Evolutionary conservation across 441 rosid species (phyloP).

Genomic region (Raphanus hybrid): DNA sequence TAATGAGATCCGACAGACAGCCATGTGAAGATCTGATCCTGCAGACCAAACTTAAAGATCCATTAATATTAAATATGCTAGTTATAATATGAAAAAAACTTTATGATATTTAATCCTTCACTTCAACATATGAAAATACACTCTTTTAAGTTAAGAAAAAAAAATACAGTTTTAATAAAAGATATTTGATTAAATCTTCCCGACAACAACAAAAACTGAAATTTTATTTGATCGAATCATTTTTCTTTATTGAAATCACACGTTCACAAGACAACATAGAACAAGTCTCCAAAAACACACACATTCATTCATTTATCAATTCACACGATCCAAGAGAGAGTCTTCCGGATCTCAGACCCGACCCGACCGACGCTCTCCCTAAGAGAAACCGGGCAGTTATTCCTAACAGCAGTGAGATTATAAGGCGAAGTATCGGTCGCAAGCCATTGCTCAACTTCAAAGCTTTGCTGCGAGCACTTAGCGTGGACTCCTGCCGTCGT

Average conservation of each 20-base stretch:
- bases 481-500: conserved; percentile 58
- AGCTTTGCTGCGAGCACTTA: conserved; percentile 53
- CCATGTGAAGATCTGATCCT: conserved; percentile 3
- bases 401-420: conserved; percentile 56
- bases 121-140: too few species aligned
- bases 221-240: conserved; percentile 1
- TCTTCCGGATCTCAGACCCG: conserved; percentile 33
- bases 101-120: too few species aligned
- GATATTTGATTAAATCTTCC: conserved; percentile 10
- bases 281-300: conserved; percentile 18
- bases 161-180: not conserved
- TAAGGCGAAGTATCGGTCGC: conserved; percentile 61
- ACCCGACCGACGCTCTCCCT: conserved; percentile 20
- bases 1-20: not conserved
- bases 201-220: not conserved
- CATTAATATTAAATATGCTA: not conserved
- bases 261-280: conserved; percentile 32
- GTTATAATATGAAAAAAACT: too few species aligned
- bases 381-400: conserved; percentile 43
- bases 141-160: too few species aligned
- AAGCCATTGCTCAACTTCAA: conserved; percentile 80
- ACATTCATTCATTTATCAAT: not conserved
- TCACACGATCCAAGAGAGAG: conserved; percentile 38
- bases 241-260: conserved; percentile 24
- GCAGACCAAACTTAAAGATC: conserved; percentile 4